Evolutionary conservation across 768 basidiomycete species (phyloP).

Genomic region (Auriscalpium vulgare): DNA sequence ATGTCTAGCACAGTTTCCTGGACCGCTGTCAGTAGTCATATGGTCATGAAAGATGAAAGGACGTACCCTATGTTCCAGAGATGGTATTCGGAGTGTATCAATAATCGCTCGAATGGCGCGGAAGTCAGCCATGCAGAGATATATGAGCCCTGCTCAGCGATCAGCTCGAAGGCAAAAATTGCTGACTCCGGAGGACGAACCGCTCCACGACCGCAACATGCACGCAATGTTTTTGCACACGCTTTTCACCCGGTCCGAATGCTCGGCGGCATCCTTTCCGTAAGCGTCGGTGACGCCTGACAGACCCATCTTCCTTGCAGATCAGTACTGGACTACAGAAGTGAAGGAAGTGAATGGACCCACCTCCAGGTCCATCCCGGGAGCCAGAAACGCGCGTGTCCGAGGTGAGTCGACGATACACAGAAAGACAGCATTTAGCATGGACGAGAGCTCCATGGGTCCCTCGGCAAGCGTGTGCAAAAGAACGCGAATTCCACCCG

Average conservation of each 20-base stretch:
- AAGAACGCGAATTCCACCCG: conserved; percentile 81
- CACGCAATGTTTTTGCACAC: conserved; percentile 71
- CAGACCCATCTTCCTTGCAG: conserved; percentile 56
- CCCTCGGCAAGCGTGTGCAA: conserved; percentile 88
- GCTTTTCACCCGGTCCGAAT: conserved; percentile 72
- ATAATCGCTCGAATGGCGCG: conserved; percentile 79
- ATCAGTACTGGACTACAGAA: not conserved
- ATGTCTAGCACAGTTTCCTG: conserved; percentile 92
- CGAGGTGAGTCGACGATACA: conserved; percentile 80
- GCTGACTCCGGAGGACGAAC: conserved; percentile 36
- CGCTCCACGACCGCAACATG: conserved; percentile 90
- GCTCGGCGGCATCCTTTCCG: conserved; percentile 62
- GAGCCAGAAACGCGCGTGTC: conserved; percentile 65
- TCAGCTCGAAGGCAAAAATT: not conserved
- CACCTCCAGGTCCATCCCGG: conserved; percentile 90
- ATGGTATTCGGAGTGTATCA: conserved; percentile 82
- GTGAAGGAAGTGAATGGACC: not conserved
- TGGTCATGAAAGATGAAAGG: not conserved
- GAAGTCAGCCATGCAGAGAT: conserved; percentile 87
- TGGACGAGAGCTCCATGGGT: conserved; percentile 69
- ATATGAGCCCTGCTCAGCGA: conserved; percentile 63
- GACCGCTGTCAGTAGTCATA: not conserved
- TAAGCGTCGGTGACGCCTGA: conserved; percentile 91
- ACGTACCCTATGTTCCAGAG: conserved; percentile 73
- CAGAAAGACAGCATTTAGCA: conserved; percentile 74